Percentiles rank a stretch among this genome's conserved stretches.
phyloP scores from a whole-genome alignment of 306 rosid genomes.

The Citrullus colocynthis region DNA sequence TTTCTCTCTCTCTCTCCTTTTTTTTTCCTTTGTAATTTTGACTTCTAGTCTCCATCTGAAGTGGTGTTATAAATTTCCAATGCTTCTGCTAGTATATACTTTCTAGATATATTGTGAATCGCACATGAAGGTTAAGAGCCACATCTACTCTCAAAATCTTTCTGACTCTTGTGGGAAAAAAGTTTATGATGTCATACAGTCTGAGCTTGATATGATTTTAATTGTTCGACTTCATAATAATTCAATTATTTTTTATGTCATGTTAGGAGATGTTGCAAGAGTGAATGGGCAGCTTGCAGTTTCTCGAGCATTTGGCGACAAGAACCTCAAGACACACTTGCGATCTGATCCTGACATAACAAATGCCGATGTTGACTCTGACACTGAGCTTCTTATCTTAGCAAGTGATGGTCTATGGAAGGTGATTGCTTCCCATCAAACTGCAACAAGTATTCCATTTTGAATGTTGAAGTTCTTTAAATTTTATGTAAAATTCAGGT shows the following conservation, averaged over 20 bases:
- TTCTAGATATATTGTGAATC: not conserved
- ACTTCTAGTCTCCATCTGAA: not conserved
- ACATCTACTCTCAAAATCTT: not conserved
- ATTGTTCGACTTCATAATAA: not conserved
- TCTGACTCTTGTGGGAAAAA: not conserved
- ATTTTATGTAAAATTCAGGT: slow-evolving; percentile 29
- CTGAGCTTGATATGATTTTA: not conserved
- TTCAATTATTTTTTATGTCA: not conserved
- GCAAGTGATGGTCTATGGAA: slow-evolving; percentile 92
- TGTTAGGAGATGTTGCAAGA: slow-evolving; percentile 75
- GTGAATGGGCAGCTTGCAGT: slow-evolving; percentile 94
- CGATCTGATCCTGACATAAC: slow-evolving; percentile 66
- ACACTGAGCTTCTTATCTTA: slow-evolving; percentile 49
- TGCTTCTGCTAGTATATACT: not conserved
- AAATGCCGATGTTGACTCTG: slow-evolving; percentile 20
- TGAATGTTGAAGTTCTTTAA: not conserved
- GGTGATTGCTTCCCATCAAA: slow-evolving; percentile 23
- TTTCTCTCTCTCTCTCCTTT: too few species aligned
- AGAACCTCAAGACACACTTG: slow-evolving; percentile 63
- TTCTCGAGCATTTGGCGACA: slow-evolving; percentile 86
- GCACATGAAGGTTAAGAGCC: not conserved
- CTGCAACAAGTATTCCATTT: not conserved
- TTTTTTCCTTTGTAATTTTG: not conserved
- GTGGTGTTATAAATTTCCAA: not conserved
- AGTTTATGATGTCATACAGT: not conserved